Evolutionary conservation across 495 filamentous ascomycete species (phyloP), one percentile per base, ranked within the genome.

Genomic region (Aspergillus carlsbadensis): DNA sequence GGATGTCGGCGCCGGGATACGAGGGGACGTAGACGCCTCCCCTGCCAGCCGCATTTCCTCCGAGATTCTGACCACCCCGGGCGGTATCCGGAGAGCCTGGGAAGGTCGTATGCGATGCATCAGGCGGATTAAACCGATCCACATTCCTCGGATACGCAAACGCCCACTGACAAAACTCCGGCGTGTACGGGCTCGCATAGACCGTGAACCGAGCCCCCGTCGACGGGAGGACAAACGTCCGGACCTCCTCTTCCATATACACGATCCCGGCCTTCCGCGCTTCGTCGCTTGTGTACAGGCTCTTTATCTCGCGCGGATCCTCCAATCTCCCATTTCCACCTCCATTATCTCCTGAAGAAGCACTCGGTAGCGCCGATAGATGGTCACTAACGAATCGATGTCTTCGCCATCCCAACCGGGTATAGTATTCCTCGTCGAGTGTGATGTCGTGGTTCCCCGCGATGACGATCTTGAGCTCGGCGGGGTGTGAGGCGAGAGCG

Each of bases 381-480:
- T 46, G 66, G 46, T 54, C 61, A 2, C 48, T 52, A 11, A 50
- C 33, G 10, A 59, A 68, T 5, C 63, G 61, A 52, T 78, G 75
- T 6, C 72, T 62, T 18, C 22, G 41, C 42, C 70, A 65, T 10
- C 75, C 75, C 14, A 61, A 54, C 3, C 26, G 41, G 5, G 60
- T 49, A 58, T 81, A 84, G 60, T 78, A 79, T 3, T 78, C 68
- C 24, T 69, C 67, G 64, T 94, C 88, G 3, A 92, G 80, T 0
- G 82, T 82, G 52, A 88, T 80, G 64, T 93, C 89, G 69, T 92
- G 90, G 66, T 93, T 92, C 0, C 90, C 90, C 1, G 90, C 83
- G 48, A 95, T 91, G 33, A 92, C 83, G 34, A 95, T 70, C 57
- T 92, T 95, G 6, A 92, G 69, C 17, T 85, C 80, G 0, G 90